Base-by-base conservation (phyloP, 352 stramenopile genomes). In the Phytopythium montanum region DNA sequence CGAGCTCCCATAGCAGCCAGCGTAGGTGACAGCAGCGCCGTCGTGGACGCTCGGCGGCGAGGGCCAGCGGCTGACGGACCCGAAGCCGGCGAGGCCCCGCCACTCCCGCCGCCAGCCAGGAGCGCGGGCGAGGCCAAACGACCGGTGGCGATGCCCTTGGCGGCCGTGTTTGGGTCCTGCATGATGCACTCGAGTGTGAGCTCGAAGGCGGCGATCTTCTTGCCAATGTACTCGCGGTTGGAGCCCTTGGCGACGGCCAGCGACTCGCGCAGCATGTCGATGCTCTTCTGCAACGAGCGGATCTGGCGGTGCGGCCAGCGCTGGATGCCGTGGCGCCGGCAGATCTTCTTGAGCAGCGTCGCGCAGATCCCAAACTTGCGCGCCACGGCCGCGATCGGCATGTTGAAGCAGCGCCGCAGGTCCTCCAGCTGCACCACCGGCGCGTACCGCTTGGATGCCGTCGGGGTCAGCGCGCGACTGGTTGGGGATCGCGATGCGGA, bases 281-380 rank as follows among this genome's bases (percentile, higher is more conserved):
- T 92, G 61, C 81, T 92, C 68, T 94, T 94, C 60, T 91, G 78
- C 44, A 94, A 58, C 44, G 72, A 87, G 33, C 82, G 81, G 68
- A 94, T 92, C 68, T 94, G 85, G 23, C 82, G 82, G 60, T 92
- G 83, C 14, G 85, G 85, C 85, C 85, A 94, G 34, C 85, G 79
- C 58, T 91, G 82, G 64, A 94, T 94, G 44, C 82, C 82, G 50
- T 92, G 76, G 33, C 82, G 82, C 2, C 85, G 75, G 53, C 85
- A 94, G 57, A 91, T 91, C 66, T 92, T 92, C 70, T 94, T 94
- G 59, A 94, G 69, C 29, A 92, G 61, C 33, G 85, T 94, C n/a
- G 80, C 84, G 59, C 85, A 94, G 68, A 94, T 92, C 44, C 85
- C 85, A 62, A 94, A 92, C 62, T 91, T 85, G 52, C 79, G 81